Percentiles rank a stretch among this genome's conserved stretches.
These are phyloP conservation scores for Pseudogymnoascus sp. DNA, from an alignment of 2,329 filamentous ascomycete species.

Conservation along the genomic window DNA sequence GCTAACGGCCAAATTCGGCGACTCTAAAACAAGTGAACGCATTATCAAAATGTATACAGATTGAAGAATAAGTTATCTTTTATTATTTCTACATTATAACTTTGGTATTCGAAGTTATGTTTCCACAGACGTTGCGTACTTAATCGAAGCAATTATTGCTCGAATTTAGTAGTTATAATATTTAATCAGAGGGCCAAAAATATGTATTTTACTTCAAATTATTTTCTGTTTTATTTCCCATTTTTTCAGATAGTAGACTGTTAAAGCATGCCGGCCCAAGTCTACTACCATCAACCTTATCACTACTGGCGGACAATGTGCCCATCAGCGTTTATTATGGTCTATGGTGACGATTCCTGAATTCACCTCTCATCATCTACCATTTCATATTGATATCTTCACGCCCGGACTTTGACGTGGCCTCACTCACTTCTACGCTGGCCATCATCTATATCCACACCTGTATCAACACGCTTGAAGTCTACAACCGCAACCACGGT, in stretches of 20 bases:
- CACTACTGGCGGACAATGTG: not conserved
- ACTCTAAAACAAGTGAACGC: not conserved
- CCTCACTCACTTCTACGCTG: not conserved
- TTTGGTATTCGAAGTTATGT: not conserved
- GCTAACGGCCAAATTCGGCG: not conserved
- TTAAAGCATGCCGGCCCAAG: not conserved
- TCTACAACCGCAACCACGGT: not conserved
- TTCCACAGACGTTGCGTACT: not conserved
- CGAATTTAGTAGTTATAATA: not conserved
- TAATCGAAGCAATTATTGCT: not conserved
- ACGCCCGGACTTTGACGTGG: not conserved
- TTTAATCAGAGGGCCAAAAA: not conserved
- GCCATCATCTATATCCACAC: not conserved
- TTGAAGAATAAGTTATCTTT: not conserved
- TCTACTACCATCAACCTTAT: not conserved
- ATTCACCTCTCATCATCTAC: not conserved
- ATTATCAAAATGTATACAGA: not conserved
- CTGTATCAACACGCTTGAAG: not conserved
- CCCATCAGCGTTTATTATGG: not conserved
- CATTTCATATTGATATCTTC: slow-evolving; percentile 3
- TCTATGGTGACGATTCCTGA: not conserved
- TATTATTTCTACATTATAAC: not conserved
- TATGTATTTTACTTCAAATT: not conserved
- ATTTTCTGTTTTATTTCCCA: not conserved
- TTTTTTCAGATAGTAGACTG: not conserved